Evolutionary conservation across 768 basidiomycete genomes (phyloP).

Genomic region (Strobilomyces echinocephalus): DNA sequence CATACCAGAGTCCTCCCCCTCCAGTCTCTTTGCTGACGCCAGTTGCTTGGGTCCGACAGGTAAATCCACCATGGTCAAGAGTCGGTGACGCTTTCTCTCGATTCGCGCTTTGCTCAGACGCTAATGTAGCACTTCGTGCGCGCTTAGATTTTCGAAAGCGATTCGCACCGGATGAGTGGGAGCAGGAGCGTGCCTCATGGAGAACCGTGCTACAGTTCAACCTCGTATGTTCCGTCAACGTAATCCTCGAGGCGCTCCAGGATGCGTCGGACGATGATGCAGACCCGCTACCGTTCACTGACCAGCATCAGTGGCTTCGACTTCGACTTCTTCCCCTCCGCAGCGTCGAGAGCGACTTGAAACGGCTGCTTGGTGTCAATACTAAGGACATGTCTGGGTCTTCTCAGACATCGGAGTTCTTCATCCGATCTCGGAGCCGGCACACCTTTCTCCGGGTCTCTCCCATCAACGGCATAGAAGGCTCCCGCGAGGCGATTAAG

Average conservation of each 20-base stretch:
- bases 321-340: too few relatives aligned
- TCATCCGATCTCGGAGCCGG: constrained; percentile 49
- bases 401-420: constrained; percentile 46
- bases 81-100: too few relatives aligned
- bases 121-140: constrained; percentile 7
- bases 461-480: constrained; percentile 9
- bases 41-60: constrained; percentile 35
- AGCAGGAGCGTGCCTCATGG: constrained; percentile 68
- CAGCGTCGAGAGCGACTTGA: constrained; percentile 29
- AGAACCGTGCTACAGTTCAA: constrained; percentile 49
- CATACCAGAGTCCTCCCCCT: too few relatives aligned
- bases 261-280: neutral
- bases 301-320: constrained; percentile 33
- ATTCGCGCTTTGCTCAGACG: too few relatives aligned
- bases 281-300: constrained; percentile 40
- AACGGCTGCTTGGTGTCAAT: constrained; percentile 51
- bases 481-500: constrained; percentile 1
- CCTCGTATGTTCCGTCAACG: too few relatives aligned
- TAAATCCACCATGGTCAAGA: constrained; percentile 68
- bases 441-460: constrained; percentile 33
- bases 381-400: constrained; percentile 35
- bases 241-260: too few relatives aligned
- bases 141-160: constrained; percentile 68
- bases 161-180: constrained; percentile 60
- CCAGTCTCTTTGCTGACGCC: too few relatives aligned